Evolutionary conservation across 805 yeast species (phyloP), one percentile per base, ranked within the genome.

Genomic region (Pichia paraexigua): DNA sequence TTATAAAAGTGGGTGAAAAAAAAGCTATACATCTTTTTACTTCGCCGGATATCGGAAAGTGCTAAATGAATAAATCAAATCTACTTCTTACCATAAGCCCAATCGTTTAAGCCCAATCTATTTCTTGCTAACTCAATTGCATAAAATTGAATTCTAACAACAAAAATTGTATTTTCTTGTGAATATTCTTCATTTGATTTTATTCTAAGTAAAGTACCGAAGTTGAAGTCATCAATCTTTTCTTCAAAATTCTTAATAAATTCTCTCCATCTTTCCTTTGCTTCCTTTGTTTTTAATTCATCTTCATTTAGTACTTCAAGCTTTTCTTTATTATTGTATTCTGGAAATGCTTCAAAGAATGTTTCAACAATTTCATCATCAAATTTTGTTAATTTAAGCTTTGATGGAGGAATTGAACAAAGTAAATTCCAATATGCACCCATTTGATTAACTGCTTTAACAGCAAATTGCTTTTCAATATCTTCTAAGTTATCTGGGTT

Each of bases 381-480:
- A 56, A 71, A 77, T 62, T 79, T 75, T 47, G 94, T 85, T 54
- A 87, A 73, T 65, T 81, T 85, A 56, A 92, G 75, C 59, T 78
- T 79, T 43, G 94, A 78, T n/a, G 95, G 97, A 55, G 85, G 82
- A 51, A 90, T 72, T 59, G 80, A 80, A 52, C 78, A 77, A 50
- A 94, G 71, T 53, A 94, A 69, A 46, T 76, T 75, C 96, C 97
- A 94, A 77, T 92, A 94, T 1, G 96, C 84, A 64, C 89, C 95
- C 53, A 96, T 94, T 68, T 94, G 98, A 69, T 80, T 83, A 18
- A 94, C 99, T 6, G 98, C 99, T 70, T 86, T 88, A 53, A 94
- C 99, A 42, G 99, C 98, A 64, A 94, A 94, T 73, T 94, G 98
- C 77, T 82, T 89, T 71, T 94, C 99, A 63, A 94, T 89, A 62